Evolutionary conservation across 2,329 filamentous ascomycete genomes (phyloP), one percentile per base, ranked within the genome.

Genomic region (Botrytis porri): DNA sequence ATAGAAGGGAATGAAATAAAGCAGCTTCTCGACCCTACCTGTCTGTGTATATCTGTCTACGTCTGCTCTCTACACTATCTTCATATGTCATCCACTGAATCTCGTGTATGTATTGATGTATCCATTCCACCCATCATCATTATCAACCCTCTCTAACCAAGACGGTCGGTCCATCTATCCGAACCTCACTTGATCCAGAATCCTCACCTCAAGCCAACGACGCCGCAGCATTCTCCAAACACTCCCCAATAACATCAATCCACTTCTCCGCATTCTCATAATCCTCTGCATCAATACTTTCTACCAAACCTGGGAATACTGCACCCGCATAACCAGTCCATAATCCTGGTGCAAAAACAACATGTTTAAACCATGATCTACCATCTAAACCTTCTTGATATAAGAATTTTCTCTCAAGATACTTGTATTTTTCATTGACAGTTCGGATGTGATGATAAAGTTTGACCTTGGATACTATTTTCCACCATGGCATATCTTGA

Each of bases 311-410:
- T 0, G 89, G 89, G 81, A 89, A 90, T 22, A 90, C 88, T 69
- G 87, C 89, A 4, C 94, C 95, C 0, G 94, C 85, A 82, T 98
- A 98, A 0, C 95, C 95, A 0, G 94, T 97, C 94, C 94, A 97
- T 65, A 95, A 81, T 0, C 95, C 95, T 0, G 95, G 95, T 1
- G 95, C 95, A 82, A 97, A 98, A 1, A 98, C 92, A 3, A 97
- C 92, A 79, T 98, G 95, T 84, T 98, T 98, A 84, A 95, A 98
- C 94, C 94, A 98, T 37, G 85, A 84, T 74, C 95, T 85, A 1
- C 89, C 89, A 80, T 97, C 95, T 32, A 98, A 83, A 0, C 95
- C 95, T 4, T 87, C 85, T 7, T 88, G 83, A 78, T 93, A 92
- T 75, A 98, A 78, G 82, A 98, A 97, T 69, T 90, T 86, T 25